A percentile compares a stretch with the other conserved stretches of the same genome.
phyloP scores from a whole-genome alignment of 371 early-diverging fungal species.

The Nematocida sp. region DNA sequence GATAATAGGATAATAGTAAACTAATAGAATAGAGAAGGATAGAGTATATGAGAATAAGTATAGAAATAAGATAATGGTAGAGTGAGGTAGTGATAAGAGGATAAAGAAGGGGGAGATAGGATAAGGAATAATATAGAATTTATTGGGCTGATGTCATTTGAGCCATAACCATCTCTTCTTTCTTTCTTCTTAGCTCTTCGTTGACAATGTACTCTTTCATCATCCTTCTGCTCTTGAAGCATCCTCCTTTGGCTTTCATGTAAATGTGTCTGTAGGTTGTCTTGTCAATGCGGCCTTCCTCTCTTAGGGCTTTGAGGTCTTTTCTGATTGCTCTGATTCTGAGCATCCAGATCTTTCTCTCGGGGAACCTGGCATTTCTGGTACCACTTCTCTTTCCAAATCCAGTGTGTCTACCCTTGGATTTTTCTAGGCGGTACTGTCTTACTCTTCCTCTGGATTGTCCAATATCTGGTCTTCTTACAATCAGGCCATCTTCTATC shows the following conservation, averaged over 20 bases:
- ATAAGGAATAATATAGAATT: not conserved
- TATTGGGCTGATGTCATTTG: slow-evolving; percentile 77
- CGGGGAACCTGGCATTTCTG: slow-evolving; percentile 95
- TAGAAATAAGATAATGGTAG: slow-evolving; percentile 11
- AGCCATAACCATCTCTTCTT: slow-evolving; percentile 73
- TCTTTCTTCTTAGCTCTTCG: slow-evolving; percentile 72
- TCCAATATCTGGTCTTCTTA: slow-evolving; percentile 82
- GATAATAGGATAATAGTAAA: too few relatives aligned
- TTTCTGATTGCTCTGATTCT: slow-evolving; percentile 94
- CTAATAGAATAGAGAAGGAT: too few relatives aligned
- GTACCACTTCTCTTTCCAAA: slow-evolving; percentile 95
- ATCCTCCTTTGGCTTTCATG: slow-evolving; percentile 98
- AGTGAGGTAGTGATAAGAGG: too few relatives aligned
- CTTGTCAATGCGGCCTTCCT: slow-evolving; percentile 79
- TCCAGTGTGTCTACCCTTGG: slow-evolving; percentile 95
- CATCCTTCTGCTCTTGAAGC: slow-evolving; percentile 99
- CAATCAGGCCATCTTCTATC: slow-evolving; percentile 87
- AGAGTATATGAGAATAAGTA: not conserved
- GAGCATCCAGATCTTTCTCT: slow-evolving; percentile 92
- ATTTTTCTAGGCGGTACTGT: slow-evolving; percentile 81
- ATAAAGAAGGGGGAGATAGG: too few relatives aligned
- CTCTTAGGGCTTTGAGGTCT: slow-evolving; percentile 90
- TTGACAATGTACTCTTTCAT: slow-evolving; percentile 98
- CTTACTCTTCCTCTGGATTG: slow-evolving; percentile 91
- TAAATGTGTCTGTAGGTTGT: slow-evolving; percentile 93